Evolutionary conservation across 2,329 filamentous ascomycete genomes (phyloP).

Genomic region (Alternaria viburni): DNA sequence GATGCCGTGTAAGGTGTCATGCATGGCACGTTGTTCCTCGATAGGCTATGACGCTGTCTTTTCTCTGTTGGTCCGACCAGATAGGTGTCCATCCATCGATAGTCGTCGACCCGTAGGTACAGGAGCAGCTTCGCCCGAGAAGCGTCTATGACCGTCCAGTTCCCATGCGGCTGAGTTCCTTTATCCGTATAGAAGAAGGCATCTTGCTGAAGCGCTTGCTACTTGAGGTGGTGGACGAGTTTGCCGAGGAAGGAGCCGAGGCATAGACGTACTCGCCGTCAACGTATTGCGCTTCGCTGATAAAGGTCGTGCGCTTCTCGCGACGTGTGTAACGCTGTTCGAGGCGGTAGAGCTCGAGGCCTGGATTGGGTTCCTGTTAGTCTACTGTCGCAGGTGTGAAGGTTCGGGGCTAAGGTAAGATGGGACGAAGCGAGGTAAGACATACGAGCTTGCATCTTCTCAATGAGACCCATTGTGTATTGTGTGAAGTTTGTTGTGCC

Average conservation of each 20-base stretch:
- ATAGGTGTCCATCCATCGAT: background rate
- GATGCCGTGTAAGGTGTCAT: background rate
- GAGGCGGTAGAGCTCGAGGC: slow-evolving; percentile 91
- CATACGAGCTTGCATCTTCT: slow-evolving; percentile 51
- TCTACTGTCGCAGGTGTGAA: background rate
- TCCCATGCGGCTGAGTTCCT: slow-evolving; percentile 37
- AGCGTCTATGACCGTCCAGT: slow-evolving; percentile 31
- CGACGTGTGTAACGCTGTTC: slow-evolving; percentile 94
- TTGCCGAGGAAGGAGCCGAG: slow-evolving; percentile 43
- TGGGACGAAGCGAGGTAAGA: slow-evolving; percentile 9
- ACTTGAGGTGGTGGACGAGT: slow-evolving; percentile 32
- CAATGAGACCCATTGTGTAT: slow-evolving; percentile 47
- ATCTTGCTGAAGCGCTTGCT: slow-evolving; percentile 45
- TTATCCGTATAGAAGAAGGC: slow-evolving; percentile 42
- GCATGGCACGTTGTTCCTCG: background rate
- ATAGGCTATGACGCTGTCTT: background rate
- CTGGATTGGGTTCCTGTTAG: slow-evolving; percentile 38
- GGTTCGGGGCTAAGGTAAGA: slow-evolving; percentile 7
- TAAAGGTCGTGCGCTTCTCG: slow-evolving; percentile 87
- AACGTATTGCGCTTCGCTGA: slow-evolving; percentile 88
- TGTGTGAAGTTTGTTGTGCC: slow-evolving; percentile 8
- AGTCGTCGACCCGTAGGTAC: background rate
- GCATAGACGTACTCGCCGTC: slow-evolving; percentile 92
- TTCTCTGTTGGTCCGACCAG: background rate
- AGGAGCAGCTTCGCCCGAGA: background rate